phyloP scores from a whole-genome alignment of 768 basidiomycete genomes.

The Rhizopogon roseolus region DNA sequence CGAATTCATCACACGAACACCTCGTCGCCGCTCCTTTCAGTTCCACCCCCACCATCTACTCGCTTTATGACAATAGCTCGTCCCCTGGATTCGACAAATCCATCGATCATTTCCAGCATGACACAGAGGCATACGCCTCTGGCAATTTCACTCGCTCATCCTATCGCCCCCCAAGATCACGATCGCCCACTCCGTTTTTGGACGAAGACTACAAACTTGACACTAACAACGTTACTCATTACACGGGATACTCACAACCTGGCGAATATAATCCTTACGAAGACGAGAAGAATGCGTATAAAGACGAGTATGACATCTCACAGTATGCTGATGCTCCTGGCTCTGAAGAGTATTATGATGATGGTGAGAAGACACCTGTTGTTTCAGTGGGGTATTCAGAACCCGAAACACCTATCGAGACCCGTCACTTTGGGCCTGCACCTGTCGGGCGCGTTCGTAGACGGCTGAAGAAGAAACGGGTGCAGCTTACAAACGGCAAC shows the following conservation, averaged over 20 bases:
- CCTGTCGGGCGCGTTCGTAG: conserved; percentile 75
- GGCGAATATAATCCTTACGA: conserved; percentile 5
- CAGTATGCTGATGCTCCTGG: conserved; percentile 22
- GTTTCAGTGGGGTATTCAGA: conserved; percentile 28
- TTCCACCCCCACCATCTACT: conserved; percentile 9
- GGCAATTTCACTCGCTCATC: conserved; percentile 48
- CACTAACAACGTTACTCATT: conserved; percentile 51
- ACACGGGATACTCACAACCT: conserved; percentile 36
- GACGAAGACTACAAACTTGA: conserved; percentile 67
- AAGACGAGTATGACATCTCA: conserved; percentile 26
- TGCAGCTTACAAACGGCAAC: conserved; percentile 84
- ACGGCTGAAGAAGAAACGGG: conserved; percentile 75
- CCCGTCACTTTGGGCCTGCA: conserved; percentile 85
- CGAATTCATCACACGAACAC: conserved; percentile 6
- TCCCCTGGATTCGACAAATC: conserved; percentile 28
- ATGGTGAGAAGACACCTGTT: conserved; percentile 20
- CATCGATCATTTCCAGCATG: conserved; percentile 58
- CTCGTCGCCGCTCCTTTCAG: conserved; percentile 21
- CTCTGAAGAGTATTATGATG: conserved; percentile 13
- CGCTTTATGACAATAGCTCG: conserved; percentile 11
- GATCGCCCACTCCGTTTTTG: conserved; percentile 74
- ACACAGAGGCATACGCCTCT: conserved; percentile 67
- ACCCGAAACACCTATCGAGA: conserved; percentile 54
- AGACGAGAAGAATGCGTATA: conserved; percentile 19
- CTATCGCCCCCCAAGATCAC: conserved; percentile 53